phyloP scores from a whole-genome alignment of 2,329 filamentous ascomycete genomes.

The Dothideomycetes sp. region DNA sequence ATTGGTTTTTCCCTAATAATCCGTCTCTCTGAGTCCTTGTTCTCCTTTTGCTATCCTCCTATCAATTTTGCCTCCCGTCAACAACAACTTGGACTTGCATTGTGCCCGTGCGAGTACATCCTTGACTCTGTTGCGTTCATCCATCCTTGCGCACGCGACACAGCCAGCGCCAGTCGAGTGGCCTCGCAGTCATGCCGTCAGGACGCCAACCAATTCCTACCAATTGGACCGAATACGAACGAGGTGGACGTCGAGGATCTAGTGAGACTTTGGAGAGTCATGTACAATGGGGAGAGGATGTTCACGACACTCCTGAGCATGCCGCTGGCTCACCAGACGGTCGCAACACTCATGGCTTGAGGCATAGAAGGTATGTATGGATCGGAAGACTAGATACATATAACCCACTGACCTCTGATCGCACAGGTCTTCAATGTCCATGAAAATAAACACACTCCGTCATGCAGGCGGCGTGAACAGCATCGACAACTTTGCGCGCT shows the following conservation, averaged over 20 bases:
- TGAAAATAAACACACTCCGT: constrained; percentile 43
- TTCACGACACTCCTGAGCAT: constrained; percentile 12
- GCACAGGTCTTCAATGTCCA: constrained; percentile 38
- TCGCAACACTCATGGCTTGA: constrained; percentile 16
- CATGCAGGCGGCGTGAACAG: constrained; percentile 87
- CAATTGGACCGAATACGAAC: constrained; percentile 38
- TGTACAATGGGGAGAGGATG: constrained; percentile 12
- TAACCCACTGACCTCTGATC: constrained; percentile 4
- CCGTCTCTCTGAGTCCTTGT: constrained; percentile 1
- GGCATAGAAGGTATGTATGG: constrained; percentile 24
- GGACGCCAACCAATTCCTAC: constrained; percentile 28
- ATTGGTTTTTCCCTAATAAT: constrained; percentile 7
- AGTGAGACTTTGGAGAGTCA: constrained; percentile 20
- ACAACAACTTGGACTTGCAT: too few relatives aligned
- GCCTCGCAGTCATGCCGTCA: constrained; percentile 1
- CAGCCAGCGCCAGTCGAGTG: not conserved
- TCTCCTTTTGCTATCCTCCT: constrained; percentile 1
- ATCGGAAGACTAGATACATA: constrained; percentile 15
- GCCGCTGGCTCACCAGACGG: constrained; percentile 12
- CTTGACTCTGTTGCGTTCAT: not conserved
- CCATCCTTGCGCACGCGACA: constrained; percentile 7
- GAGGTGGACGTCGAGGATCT: constrained; percentile 32
- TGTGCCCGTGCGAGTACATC: constrained; percentile 9
- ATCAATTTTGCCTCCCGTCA: constrained; percentile 3
- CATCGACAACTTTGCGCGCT: constrained; percentile 84